Base-by-base conservation (phyloP, 345 rosid genomes). In the Lumnitzera racemosa region DNA sequence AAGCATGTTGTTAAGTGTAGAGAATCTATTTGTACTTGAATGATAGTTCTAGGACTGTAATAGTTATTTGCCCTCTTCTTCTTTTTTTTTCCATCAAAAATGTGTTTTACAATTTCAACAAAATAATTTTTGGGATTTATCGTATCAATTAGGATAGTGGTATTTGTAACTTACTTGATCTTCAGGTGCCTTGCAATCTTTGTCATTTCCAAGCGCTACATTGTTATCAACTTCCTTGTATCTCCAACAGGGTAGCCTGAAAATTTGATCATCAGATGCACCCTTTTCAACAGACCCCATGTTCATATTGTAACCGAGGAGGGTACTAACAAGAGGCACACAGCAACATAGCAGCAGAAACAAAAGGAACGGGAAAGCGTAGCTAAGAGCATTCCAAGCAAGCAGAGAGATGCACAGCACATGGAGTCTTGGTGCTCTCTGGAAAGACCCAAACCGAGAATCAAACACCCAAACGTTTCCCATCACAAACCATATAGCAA, bases 401-500 rank as follows among this genome's bases (percentile, higher is more conserved):
- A 95, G 94, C 60, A 95, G 83, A 56, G 86, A 83, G 81, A 88
- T 79, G 70, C 97, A 95, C 49, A 95, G 89, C 23, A 83, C 80
- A 15, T 95, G 90, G 46, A 95, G 96, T 55, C 80, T 90, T 0
- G 99, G 97, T 53, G 99, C 92, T 43, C 65, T 80, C 4, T 73
- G 74, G 82, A 88, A 86, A 0, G 96, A 85, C 47, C 89, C 91
- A 4, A 90, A 83, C 17, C 96, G 83, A 2, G 99, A 84, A 77
- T 95, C 99, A 0, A 95, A 95, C 47, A 90, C 90, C 99, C 99
- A 95, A 11, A 88, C 96, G 53, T 90, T 95, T 9, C 97, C 99
- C 89, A 88, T 86, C 62, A 95, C 99, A 69, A 95, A 95, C 99
- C 99, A 95, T 51, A 90, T 95, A n/a, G 98, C 99, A 55, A 88